A percentile compares a stretch with the other conserved stretches of the same genome.
phyloP scores from a whole-genome alignment of 2,329 filamentous ascomycete genomes.

The Colletotrichum sp. region DNA sequence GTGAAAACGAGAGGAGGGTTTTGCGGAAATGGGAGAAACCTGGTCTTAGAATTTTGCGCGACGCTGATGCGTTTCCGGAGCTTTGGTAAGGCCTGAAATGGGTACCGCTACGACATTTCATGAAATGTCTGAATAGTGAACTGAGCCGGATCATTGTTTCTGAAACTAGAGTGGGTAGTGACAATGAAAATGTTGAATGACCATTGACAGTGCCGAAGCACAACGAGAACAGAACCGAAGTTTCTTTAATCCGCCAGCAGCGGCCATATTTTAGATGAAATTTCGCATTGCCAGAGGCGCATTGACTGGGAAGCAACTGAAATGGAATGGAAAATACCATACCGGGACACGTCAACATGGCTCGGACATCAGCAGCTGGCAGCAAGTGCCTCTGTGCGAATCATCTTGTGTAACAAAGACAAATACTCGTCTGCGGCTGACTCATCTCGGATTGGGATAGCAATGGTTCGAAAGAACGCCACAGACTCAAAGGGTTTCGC shows the following conservation, averaged over 20 bases:
- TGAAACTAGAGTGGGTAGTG: background rate
- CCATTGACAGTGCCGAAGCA: rapidly evolving
- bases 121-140: background rate
- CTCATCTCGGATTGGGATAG: background rate
- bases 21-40: background rate
- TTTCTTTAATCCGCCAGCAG: background rate
- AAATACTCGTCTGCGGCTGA: background rate
- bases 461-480: background rate
- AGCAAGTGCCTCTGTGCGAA: background rate
- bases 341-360: background rate
- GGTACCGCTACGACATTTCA: background rate
- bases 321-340: background rate
- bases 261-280: background rate
- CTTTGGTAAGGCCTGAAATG: background rate
- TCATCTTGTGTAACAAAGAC: background rate
- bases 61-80: background rate
- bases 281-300: background rate
- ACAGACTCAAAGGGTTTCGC: background rate
- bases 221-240: background rate
- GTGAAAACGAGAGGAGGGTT: background rate
- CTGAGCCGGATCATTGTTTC: background rate
- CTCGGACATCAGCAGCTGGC: background rate
- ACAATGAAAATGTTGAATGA: background rate
- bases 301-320: too few species aligned
- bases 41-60: background rate